Evolutionary conservation across 179 eudicot species (phyloP), one percentile per base, ranked within the genome.

Genomic region (Amaranthus tricolor): DNA sequence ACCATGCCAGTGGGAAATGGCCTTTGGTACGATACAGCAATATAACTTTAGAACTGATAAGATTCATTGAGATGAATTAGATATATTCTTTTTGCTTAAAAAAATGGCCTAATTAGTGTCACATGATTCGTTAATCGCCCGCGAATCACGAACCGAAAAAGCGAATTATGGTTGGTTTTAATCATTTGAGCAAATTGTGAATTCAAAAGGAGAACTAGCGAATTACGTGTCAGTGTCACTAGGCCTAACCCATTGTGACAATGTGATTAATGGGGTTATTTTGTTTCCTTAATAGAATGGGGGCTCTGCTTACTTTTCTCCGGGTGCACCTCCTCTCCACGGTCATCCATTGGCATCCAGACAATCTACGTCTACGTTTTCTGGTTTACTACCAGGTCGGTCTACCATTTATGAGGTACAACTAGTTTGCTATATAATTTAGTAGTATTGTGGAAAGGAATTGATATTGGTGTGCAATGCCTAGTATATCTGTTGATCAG

Each of bases 271-370:
- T 57, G 58, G 51, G 61, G 4, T 54, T 10, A 1, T 44, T 14
- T 13, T 51, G 19, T 62, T 60, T 24, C n/a, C 31, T 51, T 43
- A 31, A 64, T 84, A 82, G 88, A 68, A 70, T 59, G 85, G 80
- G 77, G 77, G 66, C 74, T 63, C 78, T 24, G 53, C 72, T 67
- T 85, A 80, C 72, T 43, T 66, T 69, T 72, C 77, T 63, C 44
- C 74, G 58, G 81, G 81, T 49, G 78, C 79, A 61, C 65, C 76
- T 53, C 71, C 85, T 15, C 83, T 82, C 48, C 80, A 82, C 69
- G 85, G 85, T 53, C 85, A 79, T 71, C 85, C 88, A 48, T 66
- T 82, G 82, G 78, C 77, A 21, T 61, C 77, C n/a, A 77, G 80
- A 49, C 88, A 75, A 53, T 21, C 81, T 69, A 65, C 80, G 20